Evolutionary conservation across 2,329 filamentous ascomycete genomes (phyloP), one percentile per base, ranked within the genome.

Genomic region (Catunica adiposa): DNA sequence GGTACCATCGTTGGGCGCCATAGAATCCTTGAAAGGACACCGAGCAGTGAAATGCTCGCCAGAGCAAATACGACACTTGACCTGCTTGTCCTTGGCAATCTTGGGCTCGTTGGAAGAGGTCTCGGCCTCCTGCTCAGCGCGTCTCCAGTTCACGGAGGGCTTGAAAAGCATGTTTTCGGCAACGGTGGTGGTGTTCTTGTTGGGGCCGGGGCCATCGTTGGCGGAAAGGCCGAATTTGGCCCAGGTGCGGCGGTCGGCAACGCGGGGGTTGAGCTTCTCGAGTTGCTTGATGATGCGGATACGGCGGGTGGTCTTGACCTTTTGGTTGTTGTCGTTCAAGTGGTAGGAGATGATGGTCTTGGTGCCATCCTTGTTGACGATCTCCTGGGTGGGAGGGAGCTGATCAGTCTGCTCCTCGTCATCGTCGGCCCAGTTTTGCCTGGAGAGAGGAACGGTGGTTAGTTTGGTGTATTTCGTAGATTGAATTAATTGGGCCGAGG

Each of bases 1-100:
- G 56, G 71, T 73, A 68, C 82, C 80, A 62, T 82, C 82, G 59
- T 89, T 80, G 38, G 86, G 92, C 37, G 90, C 89, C 89, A 98
- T 96, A 64, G 90, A 98, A 69, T 97, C 92, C 77, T 97, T 98
- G 83, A 95, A 98, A 37, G 92, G 92, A 81, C 92, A 98, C 70
- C 92, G 84, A 63, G 90, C 90, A 44, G 92, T 98, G 78, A 97
- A 98, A 81, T 98, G 92, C 77, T 98, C 92, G 68, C 90, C 92
- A 68, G 83, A 86, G 75, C 92, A 98, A 69, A 98, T 97, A 78
- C 92, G 86, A 73, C 92, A 98, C 80, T 97, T 97, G 77, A 98
- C 94, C 76, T 96, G 94, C 81, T 96, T 95, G 75, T 96, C 89
- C 74, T 86, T 84, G 67, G 83, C 80, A 73, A 86, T 86, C 73